phyloP scores from a whole-genome alignment of 495 filamentous ascomycete species.

The Hypoxylon trugodes region DNA sequence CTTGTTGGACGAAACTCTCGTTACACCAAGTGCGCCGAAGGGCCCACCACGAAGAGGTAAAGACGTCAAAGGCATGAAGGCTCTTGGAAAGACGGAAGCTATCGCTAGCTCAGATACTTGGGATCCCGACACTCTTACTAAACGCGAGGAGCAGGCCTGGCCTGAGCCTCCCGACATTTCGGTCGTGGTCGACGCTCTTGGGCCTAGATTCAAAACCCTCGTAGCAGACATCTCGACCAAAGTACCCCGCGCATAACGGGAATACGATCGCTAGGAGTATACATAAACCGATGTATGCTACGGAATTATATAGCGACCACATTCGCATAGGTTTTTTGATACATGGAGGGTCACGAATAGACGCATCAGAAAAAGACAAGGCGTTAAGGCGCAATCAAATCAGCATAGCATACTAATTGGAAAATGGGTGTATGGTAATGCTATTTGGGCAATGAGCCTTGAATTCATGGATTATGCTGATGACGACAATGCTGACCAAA shows the following conservation, averaged over 20 bases:
- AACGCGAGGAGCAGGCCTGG: slow-evolving; percentile 25
- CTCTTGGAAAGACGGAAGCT: slow-evolving; percentile 57
- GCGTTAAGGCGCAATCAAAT: too few species aligned
- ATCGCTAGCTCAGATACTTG: slow-evolving; percentile 46
- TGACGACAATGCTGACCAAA: neutral
- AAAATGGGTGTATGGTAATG: too few species aligned
- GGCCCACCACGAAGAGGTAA: slow-evolving; percentile 60
- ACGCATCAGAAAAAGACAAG: too few species aligned
- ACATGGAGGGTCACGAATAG: too few species aligned
- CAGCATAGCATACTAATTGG: too few species aligned
- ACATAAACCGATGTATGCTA: too few species aligned
- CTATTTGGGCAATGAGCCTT: too few species aligned
- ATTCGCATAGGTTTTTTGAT: too few species aligned
- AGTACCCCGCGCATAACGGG: slow-evolving; percentile 8
- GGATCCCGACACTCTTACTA: slow-evolving; percentile 29
- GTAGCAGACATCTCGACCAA: slow-evolving; percentile 37
- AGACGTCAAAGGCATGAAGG: slow-evolving; percentile 58
- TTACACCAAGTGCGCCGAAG: slow-evolving; percentile 59
- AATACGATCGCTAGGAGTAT: too few species aligned
- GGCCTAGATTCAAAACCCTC: slow-evolving; percentile 45
- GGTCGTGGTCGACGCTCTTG: slow-evolving; percentile 49
- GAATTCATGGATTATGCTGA: too few species aligned
- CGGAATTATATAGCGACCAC: too few species aligned
- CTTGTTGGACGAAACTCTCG: slow-evolving; percentile 64
- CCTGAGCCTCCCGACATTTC: slow-evolving; percentile 49